phyloP scores from a whole-genome alignment of 164 flowering plant genomes.

The Nymphaea thermarum region DNA sequence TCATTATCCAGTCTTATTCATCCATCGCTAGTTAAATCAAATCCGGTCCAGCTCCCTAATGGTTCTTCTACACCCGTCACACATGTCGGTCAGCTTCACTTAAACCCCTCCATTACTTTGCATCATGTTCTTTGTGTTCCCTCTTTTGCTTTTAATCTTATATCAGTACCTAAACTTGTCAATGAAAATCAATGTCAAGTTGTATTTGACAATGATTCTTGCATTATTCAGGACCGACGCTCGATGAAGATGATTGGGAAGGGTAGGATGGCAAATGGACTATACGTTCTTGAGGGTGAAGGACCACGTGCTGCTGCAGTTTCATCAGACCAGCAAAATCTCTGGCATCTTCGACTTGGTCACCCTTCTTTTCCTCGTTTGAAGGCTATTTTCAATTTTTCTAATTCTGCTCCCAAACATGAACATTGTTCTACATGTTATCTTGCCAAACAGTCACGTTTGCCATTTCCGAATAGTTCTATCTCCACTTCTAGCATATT shows the following conservation, averaged over 20 bases:
- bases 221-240: not conserved
- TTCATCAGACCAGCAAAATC: not conserved
- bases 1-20: too few relatives aligned
- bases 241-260: slow-evolving; percentile 3
- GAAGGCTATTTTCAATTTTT: not conserved
- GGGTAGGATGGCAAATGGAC: slow-evolving; percentile 4
- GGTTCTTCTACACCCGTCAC: not conserved
- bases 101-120: not conserved
- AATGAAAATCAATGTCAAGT: not conserved
- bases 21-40: too few relatives aligned
- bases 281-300: not conserved
- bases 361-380: not conserved
- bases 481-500: not conserved
- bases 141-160: not conserved
- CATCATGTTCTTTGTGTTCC: not conserved
- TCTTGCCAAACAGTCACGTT: not conserved
- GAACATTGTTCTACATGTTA: not conserved
- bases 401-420: not conserved
- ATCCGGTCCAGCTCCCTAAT: not conserved
- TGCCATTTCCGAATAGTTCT: not conserved
- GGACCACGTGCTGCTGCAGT: not conserved
- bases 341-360: not conserved
- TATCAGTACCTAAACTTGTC: not conserved
- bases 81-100: not conserved
- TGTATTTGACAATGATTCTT: not conserved